A percentile compares a stretch with the other conserved stretches of the same genome.
phyloP scores from a whole-genome alignment of 2,329 filamentous ascomycete species.

The Botrytis medusae region DNA sequence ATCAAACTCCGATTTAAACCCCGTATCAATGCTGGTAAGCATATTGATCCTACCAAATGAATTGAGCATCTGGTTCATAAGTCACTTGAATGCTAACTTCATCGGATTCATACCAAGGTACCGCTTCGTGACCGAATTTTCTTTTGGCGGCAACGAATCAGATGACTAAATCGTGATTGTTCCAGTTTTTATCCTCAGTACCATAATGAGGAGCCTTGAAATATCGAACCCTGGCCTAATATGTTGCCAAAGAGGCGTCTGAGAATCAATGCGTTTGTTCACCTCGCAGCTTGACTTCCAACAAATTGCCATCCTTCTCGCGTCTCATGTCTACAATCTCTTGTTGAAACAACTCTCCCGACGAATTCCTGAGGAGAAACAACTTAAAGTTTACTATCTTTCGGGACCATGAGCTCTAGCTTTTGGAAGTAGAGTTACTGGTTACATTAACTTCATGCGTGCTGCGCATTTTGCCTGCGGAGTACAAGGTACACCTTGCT shows the following conservation, averaged over 20 bases:
- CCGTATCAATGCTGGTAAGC: neutral
- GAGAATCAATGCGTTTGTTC: too few species aligned
- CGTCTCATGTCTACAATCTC: too few species aligned
- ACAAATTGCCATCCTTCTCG: neutral
- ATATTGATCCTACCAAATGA: neutral
- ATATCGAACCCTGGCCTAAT: neutral
- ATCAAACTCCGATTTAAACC: neutral
- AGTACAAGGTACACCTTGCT: neutral
- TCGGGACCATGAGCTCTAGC: neutral
- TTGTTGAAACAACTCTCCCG: neutral
- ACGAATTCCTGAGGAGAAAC: neutral
- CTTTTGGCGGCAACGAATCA: too few species aligned
- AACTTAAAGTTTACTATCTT: too few species aligned
- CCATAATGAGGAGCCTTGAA: neutral
- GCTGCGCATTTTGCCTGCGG: neutral
- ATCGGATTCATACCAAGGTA: too few species aligned
- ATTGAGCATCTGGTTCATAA: too few species aligned
- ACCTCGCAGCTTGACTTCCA: neutral
- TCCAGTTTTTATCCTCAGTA: neutral
- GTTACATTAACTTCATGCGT: neutral
- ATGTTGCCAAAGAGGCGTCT: neutral
- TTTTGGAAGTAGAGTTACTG: fast-evolving
- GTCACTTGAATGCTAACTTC: neutral
- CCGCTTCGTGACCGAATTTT: neutral
- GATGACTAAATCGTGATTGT: too few species aligned